Base-by-base conservation (phyloP, 2,329 filamentous ascomycete genomes). In the Scedosporium minutisporum region DNA sequence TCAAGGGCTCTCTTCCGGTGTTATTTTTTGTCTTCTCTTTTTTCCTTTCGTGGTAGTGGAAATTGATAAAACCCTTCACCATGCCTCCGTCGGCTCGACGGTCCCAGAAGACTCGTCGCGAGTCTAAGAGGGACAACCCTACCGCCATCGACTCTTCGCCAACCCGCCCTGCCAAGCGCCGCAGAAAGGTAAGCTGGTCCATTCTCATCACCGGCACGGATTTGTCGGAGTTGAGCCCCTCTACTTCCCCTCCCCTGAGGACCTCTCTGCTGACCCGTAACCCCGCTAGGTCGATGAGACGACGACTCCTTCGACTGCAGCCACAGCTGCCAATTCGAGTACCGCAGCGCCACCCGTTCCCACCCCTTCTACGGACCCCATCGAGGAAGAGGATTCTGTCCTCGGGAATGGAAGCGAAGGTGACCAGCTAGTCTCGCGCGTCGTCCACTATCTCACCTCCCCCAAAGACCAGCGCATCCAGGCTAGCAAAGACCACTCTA, bases 401-500 rank as follows among this genome's bases (percentile, higher is more conserved):
- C 70, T 77, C 23, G 48, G 33, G 16, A 69, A 76, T 7, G 74
- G 76, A 65, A 76, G 75, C 64, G 81, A 83, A 42, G 80, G 85
- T 63, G 82, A 84, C 65, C 78, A 81, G 65, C 71, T 84, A n/a
- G 78, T 86, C 27, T 78, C 80, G 25, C 81, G 81, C 64, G 79
- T 86, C 65, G 78, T 80, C 12, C 81, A 84, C 66, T 78, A 81
- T 64, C 74, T 85, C 42, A 67, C 73, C 51, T 68, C 67, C n/a
- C 71, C 74, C 16, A 74, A 78, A 55, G 72, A 75, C 6, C 75
- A 77, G 61, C 71, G 75, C 2, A 83, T 87, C 1, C 82, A 87
- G 67, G 86, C 84, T 48, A 82, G 80, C 71, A 80, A 79, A 66
- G 84, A 88, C 62, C 82, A 88, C 67, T 77, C 85, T 62, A 89